Percentiles rank a stretch among this genome's conserved stretches.
Conservation (phyloP, 2,329 filamentous ascomycete genomes). For the Blastomyces parvus region DNA sequence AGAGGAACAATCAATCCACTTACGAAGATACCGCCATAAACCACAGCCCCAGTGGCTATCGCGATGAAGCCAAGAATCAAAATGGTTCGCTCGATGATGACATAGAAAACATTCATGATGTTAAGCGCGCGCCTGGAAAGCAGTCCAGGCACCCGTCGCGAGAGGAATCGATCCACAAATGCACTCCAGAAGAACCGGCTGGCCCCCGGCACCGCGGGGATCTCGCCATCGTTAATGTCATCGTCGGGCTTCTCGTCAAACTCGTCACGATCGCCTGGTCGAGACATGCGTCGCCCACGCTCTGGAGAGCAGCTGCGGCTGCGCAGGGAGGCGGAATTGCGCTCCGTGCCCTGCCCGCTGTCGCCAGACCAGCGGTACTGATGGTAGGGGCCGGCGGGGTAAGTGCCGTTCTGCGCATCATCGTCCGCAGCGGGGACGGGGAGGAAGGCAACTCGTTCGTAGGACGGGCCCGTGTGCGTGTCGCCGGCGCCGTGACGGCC, state of each 20-base stretch:
- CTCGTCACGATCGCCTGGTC: slow-evolving; percentile 40
- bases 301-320: slow-evolving; percentile 56
- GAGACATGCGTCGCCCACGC: slow-evolving; percentile 35
- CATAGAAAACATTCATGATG: slow-evolving; percentile 52
- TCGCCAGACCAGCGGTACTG: slow-evolving; percentile 57
- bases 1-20: slow-evolving; percentile 31
- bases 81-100: slow-evolving; percentile 64
- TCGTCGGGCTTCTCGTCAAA: slow-evolving; percentile 40
- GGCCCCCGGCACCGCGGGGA: slow-evolving; percentile 15
- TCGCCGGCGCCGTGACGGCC: slow-evolving; percentile 30
- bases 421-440: slow-evolving; percentile 48
- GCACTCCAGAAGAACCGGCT: slow-evolving; percentile 38
- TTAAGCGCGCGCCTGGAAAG: slow-evolving; percentile 50
- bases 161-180: slow-evolving; percentile 44
- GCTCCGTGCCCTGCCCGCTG: slow-evolving; percentile 66
- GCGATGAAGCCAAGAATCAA: slow-evolving; percentile 68
- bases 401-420: slow-evolving; percentile 42
- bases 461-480: slow-evolving; percentile 17
- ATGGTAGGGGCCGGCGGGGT: slow-evolving; percentile 23
- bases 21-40: slow-evolving; percentile 78
- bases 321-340: slow-evolving; percentile 55
- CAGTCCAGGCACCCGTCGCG: slow-evolving; percentile 46
- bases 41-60: slow-evolving; percentile 61
- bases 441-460: slow-evolving; percentile 52
- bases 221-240: slow-evolving; percentile 17